These are phyloP conservation scores for Lentinula aciculospora DNA, from an alignment of 768 basidiomycete species.

Conservation along the genomic window DNA sequence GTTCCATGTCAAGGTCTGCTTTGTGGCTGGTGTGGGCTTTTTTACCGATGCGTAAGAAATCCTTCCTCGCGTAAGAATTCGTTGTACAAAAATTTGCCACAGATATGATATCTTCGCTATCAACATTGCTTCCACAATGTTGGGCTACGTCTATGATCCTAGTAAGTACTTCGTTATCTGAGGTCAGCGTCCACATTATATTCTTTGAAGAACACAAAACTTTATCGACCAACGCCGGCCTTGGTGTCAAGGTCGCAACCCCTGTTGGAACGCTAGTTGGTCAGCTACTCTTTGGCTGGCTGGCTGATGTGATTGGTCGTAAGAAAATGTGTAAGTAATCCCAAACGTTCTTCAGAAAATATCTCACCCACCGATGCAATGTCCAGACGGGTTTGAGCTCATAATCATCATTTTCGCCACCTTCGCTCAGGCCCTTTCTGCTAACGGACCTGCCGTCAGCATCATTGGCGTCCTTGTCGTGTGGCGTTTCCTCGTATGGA, in stretches of 20 bases:
- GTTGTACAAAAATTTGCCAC: neutral
- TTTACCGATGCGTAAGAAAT: constrained; percentile 74
- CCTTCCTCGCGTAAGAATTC: neutral
- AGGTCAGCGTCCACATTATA: neutral
- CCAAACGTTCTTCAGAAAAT: too few species aligned
- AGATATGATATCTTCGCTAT: constrained; percentile 89
- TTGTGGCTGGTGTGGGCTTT: constrained; percentile 78
- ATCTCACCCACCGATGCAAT: neutral
- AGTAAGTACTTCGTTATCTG: constrained; percentile 15
- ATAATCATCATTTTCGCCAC: constrained; percentile 80
- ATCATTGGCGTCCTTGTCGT: constrained; percentile 75
- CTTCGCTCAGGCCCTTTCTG: constrained; percentile 76
- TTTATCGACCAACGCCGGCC: constrained; percentile 50
- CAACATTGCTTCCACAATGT: constrained; percentile 78
- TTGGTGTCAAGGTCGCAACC: constrained; percentile 74
- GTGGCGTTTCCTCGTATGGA: constrained; percentile 70
- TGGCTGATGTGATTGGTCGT: constrained; percentile 72
- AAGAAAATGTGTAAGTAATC: constrained; percentile 70
- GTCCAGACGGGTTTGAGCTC: constrained; percentile 61
- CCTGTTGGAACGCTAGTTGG: constrained; percentile 73
- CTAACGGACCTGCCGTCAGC: constrained; percentile 55
- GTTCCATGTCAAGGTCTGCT: constrained; percentile 79
- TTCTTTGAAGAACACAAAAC: constrained; percentile 13
- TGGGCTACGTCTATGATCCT: constrained; percentile 73
- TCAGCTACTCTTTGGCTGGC: constrained; percentile 75